phyloP scores from a whole-genome alignment of 805 yeast genomes.

The Nakazawaea populi region DNA sequence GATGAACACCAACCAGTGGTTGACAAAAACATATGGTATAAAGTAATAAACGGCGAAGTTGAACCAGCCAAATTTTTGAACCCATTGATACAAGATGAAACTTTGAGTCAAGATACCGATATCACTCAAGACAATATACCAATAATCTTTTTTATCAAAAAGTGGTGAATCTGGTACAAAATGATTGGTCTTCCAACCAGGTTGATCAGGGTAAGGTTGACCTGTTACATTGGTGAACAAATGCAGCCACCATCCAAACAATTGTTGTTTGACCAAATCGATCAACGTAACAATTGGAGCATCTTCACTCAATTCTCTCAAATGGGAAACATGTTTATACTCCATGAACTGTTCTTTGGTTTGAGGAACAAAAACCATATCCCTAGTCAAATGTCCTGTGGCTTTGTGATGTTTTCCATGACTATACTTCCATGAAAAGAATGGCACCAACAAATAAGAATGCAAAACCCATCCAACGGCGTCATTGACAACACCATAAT shows the following conservation, averaged over 20 bases:
- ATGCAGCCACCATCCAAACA: constrained; percentile 72
- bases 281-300: constrained; percentile 63
- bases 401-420: constrained; percentile 90
- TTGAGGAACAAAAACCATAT: constrained; percentile 80
- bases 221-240: constrained; percentile 72
- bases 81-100: constrained; percentile 52
- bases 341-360: constrained; percentile 51
- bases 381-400: constrained; percentile 76
- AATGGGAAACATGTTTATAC: constrained; percentile 26
- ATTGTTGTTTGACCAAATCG: constrained; percentile 58
- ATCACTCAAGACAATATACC: constrained; percentile 68
- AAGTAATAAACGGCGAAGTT: constrained; percentile 64
- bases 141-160: constrained; percentile 66
- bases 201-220: constrained; percentile 46
- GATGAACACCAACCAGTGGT: constrained; percentile 88
- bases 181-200: constrained; percentile 52
- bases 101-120: constrained; percentile 57
- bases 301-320: constrained; percentile 62
- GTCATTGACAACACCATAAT: constrained; percentile 68
- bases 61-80: constrained; percentile 56
- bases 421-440: constrained; percentile 79
- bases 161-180: constrained; percentile 70
- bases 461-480: constrained; percentile 80
- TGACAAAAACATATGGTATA: constrained; percentile 71
- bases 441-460: constrained; percentile 75